Conservation (phyloP, 768 basidiomycete genomes). For the Lyophyllum semitale region DNA sequence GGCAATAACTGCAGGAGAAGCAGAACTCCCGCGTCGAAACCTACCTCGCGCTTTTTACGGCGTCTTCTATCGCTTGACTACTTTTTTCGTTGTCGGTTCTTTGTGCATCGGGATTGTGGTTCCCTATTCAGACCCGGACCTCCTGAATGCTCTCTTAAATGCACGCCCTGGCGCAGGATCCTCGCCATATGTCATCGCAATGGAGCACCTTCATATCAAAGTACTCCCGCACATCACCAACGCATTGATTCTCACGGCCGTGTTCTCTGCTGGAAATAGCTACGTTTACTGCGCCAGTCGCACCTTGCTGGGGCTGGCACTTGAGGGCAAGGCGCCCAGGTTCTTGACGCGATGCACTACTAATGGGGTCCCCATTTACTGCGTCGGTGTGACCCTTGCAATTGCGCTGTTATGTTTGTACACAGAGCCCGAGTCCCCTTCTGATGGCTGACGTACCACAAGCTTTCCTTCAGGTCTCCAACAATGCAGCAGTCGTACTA, state of each 20-base stretch:
- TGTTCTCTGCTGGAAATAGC: slow-evolving; percentile 75
- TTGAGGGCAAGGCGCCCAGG: slow-evolving; percentile 60
- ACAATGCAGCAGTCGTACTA: slow-evolving; percentile 46
- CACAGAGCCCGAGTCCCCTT: neutral
- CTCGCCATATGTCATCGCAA: slow-evolving; percentile 87
- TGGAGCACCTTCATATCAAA: slow-evolving; percentile 67
- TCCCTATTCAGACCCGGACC: slow-evolving; percentile 63
- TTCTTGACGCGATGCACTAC: slow-evolving; percentile 54
- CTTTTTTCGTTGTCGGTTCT: slow-evolving; percentile 78
- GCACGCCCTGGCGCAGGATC: slow-evolving; percentile 60
- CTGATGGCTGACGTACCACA: neutral
- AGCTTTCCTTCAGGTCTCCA: slow-evolving; percentile 54
- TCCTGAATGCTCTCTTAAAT: slow-evolving; percentile 54
- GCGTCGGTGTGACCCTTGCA: slow-evolving; percentile 44
- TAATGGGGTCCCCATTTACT: slow-evolving; percentile 59
- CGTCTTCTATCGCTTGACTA: slow-evolving; percentile 78
- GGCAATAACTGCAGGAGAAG: slow-evolving; percentile 70
- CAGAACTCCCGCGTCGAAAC: slow-evolving; percentile 65
- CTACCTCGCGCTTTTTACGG: slow-evolving; percentile 71
- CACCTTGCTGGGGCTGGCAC: slow-evolving; percentile 54
- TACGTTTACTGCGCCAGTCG: slow-evolving; percentile 64
- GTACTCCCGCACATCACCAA: slow-evolving; percentile 73
- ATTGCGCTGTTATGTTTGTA: slow-evolving; percentile 38
- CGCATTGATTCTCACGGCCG: slow-evolving; percentile 63
- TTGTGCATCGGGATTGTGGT: slow-evolving; percentile 78